A percentile compares a stretch with the other conserved stretches of the same genome.
These are phyloP conservation scores for Aspergillus fructus DNA, from an alignment of 2,329 filamentous ascomycete species.

Conservation along the genomic window DNA sequence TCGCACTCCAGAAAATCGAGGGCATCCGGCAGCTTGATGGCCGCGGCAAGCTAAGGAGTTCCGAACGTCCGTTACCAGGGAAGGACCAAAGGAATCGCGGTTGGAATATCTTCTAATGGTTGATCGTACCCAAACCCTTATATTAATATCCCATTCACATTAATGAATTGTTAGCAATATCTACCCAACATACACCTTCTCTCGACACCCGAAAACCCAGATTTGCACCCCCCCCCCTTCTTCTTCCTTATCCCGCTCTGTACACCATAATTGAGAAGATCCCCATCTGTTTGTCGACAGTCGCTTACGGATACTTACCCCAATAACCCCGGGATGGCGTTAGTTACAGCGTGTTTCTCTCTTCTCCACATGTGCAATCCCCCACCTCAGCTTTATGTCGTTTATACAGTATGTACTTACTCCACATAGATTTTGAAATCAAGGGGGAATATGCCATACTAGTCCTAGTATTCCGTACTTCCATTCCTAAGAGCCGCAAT, in stretches of 20 bases:
- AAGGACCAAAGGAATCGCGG: slow-evolving; percentile 40
- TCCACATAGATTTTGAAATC: not conserved
- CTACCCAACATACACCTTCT: not conserved
- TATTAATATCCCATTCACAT: not conserved
- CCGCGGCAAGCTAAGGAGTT: slow-evolving; percentile 59
- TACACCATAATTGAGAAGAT: slow-evolving; percentile 1
- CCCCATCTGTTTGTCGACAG: not conserved
- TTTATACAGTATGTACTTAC: not conserved
- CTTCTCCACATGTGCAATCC: not conserved
- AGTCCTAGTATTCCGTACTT: not conserved
- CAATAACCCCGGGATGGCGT: not conserved
- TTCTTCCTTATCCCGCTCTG: not conserved
- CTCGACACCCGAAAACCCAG: not conserved
- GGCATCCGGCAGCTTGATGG: slow-evolving; percentile 80
- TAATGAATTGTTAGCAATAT: not conserved
- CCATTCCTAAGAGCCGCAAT: too few relatives aligned
- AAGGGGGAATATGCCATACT: not conserved
- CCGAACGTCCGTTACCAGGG: slow-evolving; percentile 35
- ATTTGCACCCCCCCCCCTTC: not conserved
- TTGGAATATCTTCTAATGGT: slow-evolving; percentile 45
- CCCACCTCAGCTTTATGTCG: not conserved
- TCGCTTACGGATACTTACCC: not conserved
- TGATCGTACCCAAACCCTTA: not conserved
- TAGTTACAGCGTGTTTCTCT: not conserved
- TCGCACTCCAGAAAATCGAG: slow-evolving; percentile 95